Evolutionary conservation across 202 grass and related monocot species (phyloP), one percentile per base, ranked within the genome.

Genomic region (Elaeis oleifera): DNA sequence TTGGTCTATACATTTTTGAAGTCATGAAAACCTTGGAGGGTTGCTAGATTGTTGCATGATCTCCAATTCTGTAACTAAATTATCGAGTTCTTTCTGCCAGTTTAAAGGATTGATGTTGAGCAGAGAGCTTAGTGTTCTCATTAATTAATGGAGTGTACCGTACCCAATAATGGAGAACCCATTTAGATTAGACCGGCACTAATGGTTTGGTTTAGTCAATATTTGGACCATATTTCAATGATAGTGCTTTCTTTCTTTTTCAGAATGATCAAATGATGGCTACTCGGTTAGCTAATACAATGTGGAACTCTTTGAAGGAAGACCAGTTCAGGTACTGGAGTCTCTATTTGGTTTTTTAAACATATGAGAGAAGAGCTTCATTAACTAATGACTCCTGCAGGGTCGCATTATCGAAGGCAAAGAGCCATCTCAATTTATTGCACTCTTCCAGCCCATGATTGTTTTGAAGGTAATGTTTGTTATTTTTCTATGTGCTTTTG

Each of bases 301-400:
- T 90, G 70, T 96, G 91, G 70, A 88, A 77, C 78, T 90, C 87
- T 5, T 78, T 96, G 63, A 96, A 90, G 91, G 87, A 78, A 81
- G 87, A 64, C 91, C 87, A 77, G 76, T 85, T 76, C 79, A 90
- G 87, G 87, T 90, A 79, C 51, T 72, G 36, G 36, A 44, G 36
- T 44, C 11, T 44, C 26, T 54, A 23, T 50, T 63, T 19, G 23
- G 14, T 54, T 32, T 68, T 56, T 44, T 44, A 17, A 56, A 8
- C 18, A 56, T 23, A 32, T 67, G 51, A 18, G 51, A 26, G n/a
- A 36, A 68, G n/a, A 28, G 18, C 9, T 23, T 68, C 36, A 44
- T 56, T 32, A 28, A 56, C 4, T 68, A 32, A 36, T 56, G n/a
- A 20, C 27, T 56, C 29, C 14, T 68, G 32, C 72, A 99, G 94